Percentiles rank a stretch among this genome's conserved stretches.
phyloP scores from a whole-genome alignment of 805 yeast species.

The Sungouiozyma ichnusensis region DNA sequence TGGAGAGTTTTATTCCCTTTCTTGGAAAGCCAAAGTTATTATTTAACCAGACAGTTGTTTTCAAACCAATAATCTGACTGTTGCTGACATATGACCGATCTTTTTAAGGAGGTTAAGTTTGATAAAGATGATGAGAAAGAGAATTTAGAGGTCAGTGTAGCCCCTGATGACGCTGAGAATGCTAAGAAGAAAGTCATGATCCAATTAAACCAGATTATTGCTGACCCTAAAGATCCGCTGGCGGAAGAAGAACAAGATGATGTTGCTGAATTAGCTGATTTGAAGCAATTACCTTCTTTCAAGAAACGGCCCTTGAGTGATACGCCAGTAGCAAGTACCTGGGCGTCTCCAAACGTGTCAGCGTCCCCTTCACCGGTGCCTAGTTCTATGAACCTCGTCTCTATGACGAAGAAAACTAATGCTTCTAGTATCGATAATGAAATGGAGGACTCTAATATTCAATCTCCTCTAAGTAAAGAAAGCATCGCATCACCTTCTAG shows the following conservation, averaged over 20 bases:
- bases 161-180: background rate
- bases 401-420: background rate
- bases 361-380: conserved; percentile 23
- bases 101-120: background rate
- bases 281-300: conserved; percentile 38
- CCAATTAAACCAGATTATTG: too few relatives aligned
- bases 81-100: background rate
- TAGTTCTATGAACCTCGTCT: conserved; percentile 8
- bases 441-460: background rate
- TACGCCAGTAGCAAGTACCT: conserved; percentile 54
- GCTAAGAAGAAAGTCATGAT: too few relatives aligned
- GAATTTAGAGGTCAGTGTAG: background rate
- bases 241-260: conserved; percentile 2
- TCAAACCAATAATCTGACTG: too few relatives aligned
- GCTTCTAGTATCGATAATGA: conserved; percentile 1
- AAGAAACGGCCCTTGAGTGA: conserved; percentile 65
- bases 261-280: conserved; percentile 4
- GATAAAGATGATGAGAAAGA: background rate
- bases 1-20: too few relatives aligned
- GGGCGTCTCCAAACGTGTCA: conserved; percentile 42
- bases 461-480: background rate
- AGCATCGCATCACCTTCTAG: conserved; percentile 14
- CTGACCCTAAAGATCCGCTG: background rate
- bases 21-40: too few relatives aligned
- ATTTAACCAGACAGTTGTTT: too few relatives aligned